Evolutionary conservation across 306 rosid species (phyloP).

Genomic region (Senna siamea): DNA sequence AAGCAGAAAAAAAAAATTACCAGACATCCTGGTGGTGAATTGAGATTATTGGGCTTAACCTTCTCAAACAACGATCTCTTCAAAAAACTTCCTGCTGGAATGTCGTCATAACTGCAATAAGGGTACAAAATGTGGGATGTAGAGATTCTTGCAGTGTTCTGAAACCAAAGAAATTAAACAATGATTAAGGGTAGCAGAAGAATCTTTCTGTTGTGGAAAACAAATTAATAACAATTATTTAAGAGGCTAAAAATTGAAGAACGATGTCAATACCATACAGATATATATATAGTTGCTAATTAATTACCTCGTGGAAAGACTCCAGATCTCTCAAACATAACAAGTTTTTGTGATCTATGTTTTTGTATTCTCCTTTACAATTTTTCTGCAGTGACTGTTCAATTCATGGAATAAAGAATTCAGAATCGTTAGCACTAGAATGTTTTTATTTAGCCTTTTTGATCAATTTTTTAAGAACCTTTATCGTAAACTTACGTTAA

Average conservation of each 20-base stretch:
- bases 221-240: no score
- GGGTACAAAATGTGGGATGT: constrained; percentile 34
- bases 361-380: constrained; percentile 41
- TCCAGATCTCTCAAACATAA: constrained; percentile 34
- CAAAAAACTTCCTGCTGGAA: not conserved
- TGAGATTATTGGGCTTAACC: constrained; percentile 1
- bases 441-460: no score
- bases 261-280: no score
- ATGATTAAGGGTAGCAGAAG: no score
- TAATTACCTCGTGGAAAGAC: constrained; percentile 9
- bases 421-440: no score
- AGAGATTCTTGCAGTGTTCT: constrained; percentile 40
- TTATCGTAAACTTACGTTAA: no score
- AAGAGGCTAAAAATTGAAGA: no score
- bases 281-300: no score
- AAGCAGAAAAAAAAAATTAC: constrained; percentile 7
- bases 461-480: no score
- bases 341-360: constrained; percentile 29
- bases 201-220: no score
- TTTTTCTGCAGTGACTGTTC: constrained; percentile 40
- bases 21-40: constrained; percentile 30
- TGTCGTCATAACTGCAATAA: constrained; percentile 7
- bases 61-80: constrained; percentile 27
- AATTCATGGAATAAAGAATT: no score
- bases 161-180: not conserved